These are phyloP conservation scores for Neurospora tetraspora DNA, from an alignment of 495 filamentous ascomycete genomes.

Conservation along the genomic window DNA sequence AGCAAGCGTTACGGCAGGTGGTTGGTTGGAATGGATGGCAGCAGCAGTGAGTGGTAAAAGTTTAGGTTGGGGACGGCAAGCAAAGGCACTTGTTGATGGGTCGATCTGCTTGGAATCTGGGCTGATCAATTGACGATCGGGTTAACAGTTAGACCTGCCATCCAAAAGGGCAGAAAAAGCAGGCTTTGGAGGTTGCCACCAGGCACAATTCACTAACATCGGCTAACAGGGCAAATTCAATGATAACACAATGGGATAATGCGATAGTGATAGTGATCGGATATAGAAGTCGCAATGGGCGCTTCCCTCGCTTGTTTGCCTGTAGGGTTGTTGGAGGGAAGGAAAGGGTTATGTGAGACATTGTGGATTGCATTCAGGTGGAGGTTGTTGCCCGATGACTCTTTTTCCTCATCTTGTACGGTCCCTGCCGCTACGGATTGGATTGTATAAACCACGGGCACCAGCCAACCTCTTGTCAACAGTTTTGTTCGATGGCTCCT, in stretches of 20 bases:
- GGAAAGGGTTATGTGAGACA: background rate
- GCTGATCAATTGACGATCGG: constrained; percentile 17
- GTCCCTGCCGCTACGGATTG: background rate
- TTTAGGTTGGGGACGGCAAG: background rate
- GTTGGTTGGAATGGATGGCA: background rate
- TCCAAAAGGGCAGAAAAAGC: background rate
- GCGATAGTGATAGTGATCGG: background rate
- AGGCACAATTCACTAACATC: background rate
- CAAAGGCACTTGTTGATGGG: constrained; percentile 11
- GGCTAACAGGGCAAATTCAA: background rate
- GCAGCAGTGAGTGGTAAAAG: background rate
- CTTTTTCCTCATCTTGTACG: background rate
- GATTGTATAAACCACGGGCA: background rate
- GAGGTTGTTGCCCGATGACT: background rate
- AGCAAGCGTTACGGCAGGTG: background rate
- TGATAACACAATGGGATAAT: background rate
- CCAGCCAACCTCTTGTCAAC: background rate
- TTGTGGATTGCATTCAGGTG: background rate
- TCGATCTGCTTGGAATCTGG: constrained; percentile 24
- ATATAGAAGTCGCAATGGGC: background rate
- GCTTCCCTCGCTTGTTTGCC: background rate
- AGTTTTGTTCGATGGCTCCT: background rate
- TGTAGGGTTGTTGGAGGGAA: background rate
- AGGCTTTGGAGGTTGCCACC: background rate
- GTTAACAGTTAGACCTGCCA: constrained; percentile 6